These are phyloP conservation scores for Neurospora sp. DNA, from an alignment of 495 filamentous ascomycete species.

Conservation along the genomic window DNA sequence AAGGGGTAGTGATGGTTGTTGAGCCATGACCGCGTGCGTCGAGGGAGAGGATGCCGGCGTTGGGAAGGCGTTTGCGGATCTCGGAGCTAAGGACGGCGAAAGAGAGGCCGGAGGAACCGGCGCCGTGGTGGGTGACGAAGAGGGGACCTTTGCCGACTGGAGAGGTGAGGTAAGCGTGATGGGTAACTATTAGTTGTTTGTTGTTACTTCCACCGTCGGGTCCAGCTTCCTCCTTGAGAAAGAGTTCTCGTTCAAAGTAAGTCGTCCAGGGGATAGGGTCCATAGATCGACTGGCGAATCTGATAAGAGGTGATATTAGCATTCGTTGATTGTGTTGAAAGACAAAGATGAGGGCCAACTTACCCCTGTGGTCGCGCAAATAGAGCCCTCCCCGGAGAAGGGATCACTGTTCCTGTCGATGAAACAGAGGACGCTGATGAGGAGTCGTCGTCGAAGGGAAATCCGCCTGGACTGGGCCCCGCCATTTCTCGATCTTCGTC, in stretches of 20 bases:
- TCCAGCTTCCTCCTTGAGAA: slow-evolving; percentile 29
- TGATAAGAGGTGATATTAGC: slow-evolving; percentile 16
- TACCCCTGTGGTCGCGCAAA: slow-evolving; percentile 61
- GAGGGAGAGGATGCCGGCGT: slow-evolving; percentile 70
- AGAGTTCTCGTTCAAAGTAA: slow-evolving; percentile 81
- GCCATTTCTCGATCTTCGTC: slow-evolving; percentile 37
- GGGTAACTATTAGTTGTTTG: slow-evolving; percentile 32
- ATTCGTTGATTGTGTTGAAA: slow-evolving; percentile 1
- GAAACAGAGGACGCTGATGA: slow-evolving; percentile 69
- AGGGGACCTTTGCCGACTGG: slow-evolving; percentile 50
- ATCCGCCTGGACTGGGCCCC: slow-evolving; percentile 21
- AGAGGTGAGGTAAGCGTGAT: slow-evolving; percentile 80
- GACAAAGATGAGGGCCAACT: slow-evolving; percentile 12
- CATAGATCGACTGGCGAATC: slow-evolving; percentile 29
- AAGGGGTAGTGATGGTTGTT: slow-evolving; percentile 27
- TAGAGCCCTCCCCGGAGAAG: slow-evolving; percentile 61
- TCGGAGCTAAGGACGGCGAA: slow-evolving; percentile 56
- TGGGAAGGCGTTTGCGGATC: slow-evolving; percentile 65
- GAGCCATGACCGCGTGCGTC: slow-evolving; percentile 84
- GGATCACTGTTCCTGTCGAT: slow-evolving; percentile 80
- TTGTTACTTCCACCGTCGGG: background rate
- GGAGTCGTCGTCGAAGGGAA: slow-evolving; percentile 54
- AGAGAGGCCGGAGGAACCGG: slow-evolving; percentile 45
- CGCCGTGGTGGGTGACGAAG: slow-evolving; percentile 37
- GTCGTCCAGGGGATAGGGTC: slow-evolving; percentile 70